Percentiles rank a stretch among this genome's conserved stretches.
Conservation (phyloP, 345 rosid genomes). For the Syzygium aqueum region DNA sequence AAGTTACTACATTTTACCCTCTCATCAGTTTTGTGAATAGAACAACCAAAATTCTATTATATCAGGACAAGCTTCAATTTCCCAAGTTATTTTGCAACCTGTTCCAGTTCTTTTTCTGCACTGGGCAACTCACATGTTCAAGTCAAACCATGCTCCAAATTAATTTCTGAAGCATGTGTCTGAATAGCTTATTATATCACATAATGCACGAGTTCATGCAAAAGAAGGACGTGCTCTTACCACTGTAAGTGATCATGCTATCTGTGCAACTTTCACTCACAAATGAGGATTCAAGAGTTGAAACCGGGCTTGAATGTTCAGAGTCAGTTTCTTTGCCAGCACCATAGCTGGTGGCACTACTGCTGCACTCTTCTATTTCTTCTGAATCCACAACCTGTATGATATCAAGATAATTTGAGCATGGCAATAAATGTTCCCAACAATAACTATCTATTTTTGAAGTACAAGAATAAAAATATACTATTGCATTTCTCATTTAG, state of each 20-base stretch:
- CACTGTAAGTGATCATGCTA: constrained; percentile 7
- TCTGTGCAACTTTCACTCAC: constrained; percentile 27
- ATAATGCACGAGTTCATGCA: background rate
- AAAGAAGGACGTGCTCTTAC: constrained; percentile 7
- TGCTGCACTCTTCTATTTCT: constrained; percentile 31
- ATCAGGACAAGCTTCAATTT: background rate
- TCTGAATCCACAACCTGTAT: constrained; percentile 17
- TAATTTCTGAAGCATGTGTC: background rate
- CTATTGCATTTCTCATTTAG: background rate
- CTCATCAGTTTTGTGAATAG: background rate
- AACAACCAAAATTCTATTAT: background rate
- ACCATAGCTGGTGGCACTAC: constrained; percentile 30
- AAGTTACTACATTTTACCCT: background rate
- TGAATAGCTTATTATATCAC: background rate
- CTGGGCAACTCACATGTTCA: background rate
- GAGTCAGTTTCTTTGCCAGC: constrained; percentile 23
- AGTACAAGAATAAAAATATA: background rate
- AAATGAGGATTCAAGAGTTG: constrained; percentile 35
- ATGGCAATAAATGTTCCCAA: background rate
- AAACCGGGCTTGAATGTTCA: constrained; percentile 16
- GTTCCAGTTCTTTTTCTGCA: background rate
- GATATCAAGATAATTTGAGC: background rate
- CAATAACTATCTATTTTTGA: background rate
- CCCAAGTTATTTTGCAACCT: background rate
- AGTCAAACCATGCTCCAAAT: too few relatives aligned